Conservation (phyloP, 2,329 filamentous ascomycete genomes). For the Cladobotryum mycophilum region DNA sequence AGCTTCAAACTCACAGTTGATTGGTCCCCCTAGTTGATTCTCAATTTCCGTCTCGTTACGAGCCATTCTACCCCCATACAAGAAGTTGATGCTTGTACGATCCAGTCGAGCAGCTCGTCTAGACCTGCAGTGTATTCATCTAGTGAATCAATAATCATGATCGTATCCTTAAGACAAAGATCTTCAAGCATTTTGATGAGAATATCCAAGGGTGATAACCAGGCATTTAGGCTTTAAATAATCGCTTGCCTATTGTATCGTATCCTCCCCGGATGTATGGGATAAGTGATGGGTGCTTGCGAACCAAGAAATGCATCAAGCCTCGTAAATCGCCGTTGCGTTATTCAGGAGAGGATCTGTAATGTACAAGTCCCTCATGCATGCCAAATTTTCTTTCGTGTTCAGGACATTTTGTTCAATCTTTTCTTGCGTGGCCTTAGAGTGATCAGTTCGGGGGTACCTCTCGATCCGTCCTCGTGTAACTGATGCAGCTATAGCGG, state of each 20-base stretch:
- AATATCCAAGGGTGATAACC: constrained; percentile 29
- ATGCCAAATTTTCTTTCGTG: constrained; percentile 12
- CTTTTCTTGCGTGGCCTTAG: no score
- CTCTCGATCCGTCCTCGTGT: constrained; percentile 20
- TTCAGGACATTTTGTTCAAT: neutral
- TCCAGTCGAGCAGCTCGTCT: constrained; percentile 32
- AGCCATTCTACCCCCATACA: neutral
- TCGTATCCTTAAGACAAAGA: constrained; percentile 16
- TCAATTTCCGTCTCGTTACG: neutral
- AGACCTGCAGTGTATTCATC: constrained; percentile 33
- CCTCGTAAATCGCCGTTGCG: constrained; percentile 35
- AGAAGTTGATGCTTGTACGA: constrained; percentile 13
- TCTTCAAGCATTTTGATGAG: constrained; percentile 35
- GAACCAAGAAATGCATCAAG: constrained; percentile 34
- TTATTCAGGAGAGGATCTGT: constrained; percentile 31
- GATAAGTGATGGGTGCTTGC: constrained; percentile 25
- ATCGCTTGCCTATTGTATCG: constrained; percentile 22
- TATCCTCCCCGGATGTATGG: constrained; percentile 30
- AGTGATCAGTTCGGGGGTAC: neutral
- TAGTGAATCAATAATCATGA: constrained; percentile 40
- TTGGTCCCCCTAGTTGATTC: constrained; percentile 11
- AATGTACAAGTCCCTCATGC: constrained; percentile 13
- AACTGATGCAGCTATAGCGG: constrained; percentile 27
- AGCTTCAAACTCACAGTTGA: neutral
- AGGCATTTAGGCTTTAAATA: constrained; percentile 36